Evolutionary conservation across 768 basidiomycete species (phyloP).

Genomic region (Fomitopsis serialis): DNA sequence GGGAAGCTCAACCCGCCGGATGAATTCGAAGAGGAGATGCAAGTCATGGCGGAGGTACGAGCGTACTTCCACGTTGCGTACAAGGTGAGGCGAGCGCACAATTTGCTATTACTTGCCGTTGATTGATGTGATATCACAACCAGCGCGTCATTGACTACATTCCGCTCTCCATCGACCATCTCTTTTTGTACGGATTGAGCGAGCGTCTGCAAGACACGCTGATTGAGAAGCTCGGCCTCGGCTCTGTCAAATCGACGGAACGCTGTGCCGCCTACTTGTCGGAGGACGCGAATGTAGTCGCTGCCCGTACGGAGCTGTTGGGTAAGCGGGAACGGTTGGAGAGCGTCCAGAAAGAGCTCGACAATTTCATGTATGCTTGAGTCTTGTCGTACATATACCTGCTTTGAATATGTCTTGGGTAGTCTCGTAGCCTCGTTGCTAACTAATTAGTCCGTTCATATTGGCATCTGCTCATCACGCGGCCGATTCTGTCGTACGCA

Average conservation of each 20-base stretch:
- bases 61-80: slow-evolving; percentile 67
- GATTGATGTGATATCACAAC: no score
- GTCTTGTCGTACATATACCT: no score
- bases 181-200: slow-evolving; percentile 35
- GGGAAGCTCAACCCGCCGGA: slow-evolving; percentile 29
- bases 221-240: slow-evolving; percentile 20
- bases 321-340: slow-evolving; percentile 18
- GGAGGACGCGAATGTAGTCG: slow-evolving; percentile 23
- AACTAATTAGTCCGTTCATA: no score
- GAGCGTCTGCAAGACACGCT: slow-evolving; percentile 17
- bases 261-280: slow-evolving; percentile 21
- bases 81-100: slow-evolving; percentile 3
- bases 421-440: no score
- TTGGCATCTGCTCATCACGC: no score
- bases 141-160: slow-evolving; percentile 39
- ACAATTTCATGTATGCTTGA: slow-evolving; percentile 11
- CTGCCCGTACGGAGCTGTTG: slow-evolving; percentile 19
- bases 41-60: slow-evolving; percentile 66
- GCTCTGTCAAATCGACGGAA: slow-evolving; percentile 9
- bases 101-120: no score
- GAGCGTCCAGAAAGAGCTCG: slow-evolving; percentile 18
- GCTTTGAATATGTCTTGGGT: no score
- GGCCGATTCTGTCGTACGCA: no score
- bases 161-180: slow-evolving; percentile 38
- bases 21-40: slow-evolving; percentile 46